A percentile compares a stretch with the other conserved stretches of the same genome.
Conservation (phyloP, 2,329 filamentous ascomycete species). For the Arthrobotrys iridis region DNA sequence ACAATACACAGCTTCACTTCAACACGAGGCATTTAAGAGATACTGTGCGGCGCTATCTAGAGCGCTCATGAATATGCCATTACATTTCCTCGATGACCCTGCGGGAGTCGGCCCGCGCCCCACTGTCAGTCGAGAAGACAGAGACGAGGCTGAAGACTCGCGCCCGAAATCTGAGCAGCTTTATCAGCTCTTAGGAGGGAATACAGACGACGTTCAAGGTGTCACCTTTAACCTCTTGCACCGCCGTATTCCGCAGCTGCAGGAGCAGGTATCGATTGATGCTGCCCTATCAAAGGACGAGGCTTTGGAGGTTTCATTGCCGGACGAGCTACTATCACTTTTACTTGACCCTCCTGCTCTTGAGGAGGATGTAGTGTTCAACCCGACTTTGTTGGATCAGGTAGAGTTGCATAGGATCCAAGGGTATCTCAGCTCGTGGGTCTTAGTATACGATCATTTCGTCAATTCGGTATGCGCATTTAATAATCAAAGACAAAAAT, state of each 20-base stretch:
- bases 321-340: constrained; percentile 84
- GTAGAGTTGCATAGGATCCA: constrained; percentile 75
- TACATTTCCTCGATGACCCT: constrained; percentile 71
- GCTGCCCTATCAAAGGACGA: constrained; percentile 66
- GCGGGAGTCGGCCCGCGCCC: constrained; percentile 63
- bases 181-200: constrained; percentile 79
- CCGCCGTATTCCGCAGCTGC: constrained; percentile 77
- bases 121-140: constrained; percentile 36
- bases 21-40: constrained; percentile 74
- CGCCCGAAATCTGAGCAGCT: constrained; percentile 50
- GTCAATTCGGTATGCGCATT: constrained; percentile 70
- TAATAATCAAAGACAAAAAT: not conserved
- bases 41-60: constrained; percentile 68
- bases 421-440: constrained; percentile 88
- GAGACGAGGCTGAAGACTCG: constrained; percentile 42
- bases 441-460: constrained; percentile 88
- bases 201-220: constrained; percentile 78
- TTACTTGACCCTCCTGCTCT: constrained; percentile 78
- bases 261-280: constrained; percentile 85
- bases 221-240: constrained; percentile 84
- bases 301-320: constrained; percentile 72
- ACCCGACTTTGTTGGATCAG: constrained; percentile 73
- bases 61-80: constrained; percentile 72
- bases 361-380: constrained; percentile 61
- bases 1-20: constrained; percentile 65